phyloP scores from a whole-genome alignment of 345 rosid genomes.

The Eucalyptus rudis region DNA sequence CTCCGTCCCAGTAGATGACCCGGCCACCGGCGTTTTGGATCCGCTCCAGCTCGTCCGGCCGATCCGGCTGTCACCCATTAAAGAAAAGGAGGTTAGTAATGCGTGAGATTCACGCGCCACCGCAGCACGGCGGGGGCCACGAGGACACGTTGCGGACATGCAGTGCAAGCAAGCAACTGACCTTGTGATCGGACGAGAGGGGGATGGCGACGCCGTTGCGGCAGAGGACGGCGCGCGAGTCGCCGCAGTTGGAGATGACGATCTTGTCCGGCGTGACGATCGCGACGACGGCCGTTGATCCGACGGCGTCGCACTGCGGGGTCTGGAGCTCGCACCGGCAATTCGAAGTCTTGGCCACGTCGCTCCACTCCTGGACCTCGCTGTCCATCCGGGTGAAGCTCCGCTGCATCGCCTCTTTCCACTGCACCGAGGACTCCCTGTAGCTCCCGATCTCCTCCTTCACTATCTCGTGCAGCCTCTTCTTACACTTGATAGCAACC shows the following conservation, averaged over 20 bases:
- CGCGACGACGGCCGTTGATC: conserved; percentile 78
- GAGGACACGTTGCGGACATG: neutral
- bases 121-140: no score
- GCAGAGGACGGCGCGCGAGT: conserved; percentile 83
- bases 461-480: conserved; percentile 48
- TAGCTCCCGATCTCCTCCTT: conserved; percentile 20
- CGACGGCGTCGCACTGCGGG: conserved; percentile 81
- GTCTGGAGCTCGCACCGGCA: conserved; percentile 73
- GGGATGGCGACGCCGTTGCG: conserved; percentile 65
- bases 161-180: neutral
- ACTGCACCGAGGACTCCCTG: conserved; percentile 9
- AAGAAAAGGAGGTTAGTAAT: neutral
- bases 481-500: conserved; percentile 58
- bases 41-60: conserved; percentile 69
- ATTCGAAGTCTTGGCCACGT: neutral
- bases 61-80: conserved; percentile 44
- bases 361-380: conserved; percentile 29
- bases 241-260: conserved; percentile 75
- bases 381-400: conserved; percentile 55
- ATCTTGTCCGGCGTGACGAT: conserved; percentile 56
- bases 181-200: conserved; percentile 80
- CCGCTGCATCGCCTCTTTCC: conserved; percentile 46
- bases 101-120: neutral
- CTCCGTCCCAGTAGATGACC: conserved; percentile 76
- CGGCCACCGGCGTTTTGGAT: conserved; percentile 75